Percentiles rank a stretch among this genome's conserved stretches.
Evolutionary conservation across 2,329 filamentous ascomycete species (phyloP).

Genomic region (Elsinoe australis): DNA sequence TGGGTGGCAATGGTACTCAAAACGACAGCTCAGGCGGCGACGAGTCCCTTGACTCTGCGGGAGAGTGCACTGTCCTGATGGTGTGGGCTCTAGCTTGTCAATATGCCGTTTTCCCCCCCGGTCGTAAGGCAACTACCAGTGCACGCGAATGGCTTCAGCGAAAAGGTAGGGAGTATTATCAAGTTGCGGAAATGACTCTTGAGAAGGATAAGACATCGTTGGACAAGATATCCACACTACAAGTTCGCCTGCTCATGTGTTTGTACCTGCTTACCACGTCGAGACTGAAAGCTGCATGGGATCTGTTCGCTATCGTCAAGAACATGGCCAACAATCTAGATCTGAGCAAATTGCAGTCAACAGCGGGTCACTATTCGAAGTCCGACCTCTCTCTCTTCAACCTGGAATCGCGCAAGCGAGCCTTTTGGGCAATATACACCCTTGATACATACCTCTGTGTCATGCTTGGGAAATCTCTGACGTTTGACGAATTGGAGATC

Average conservation of each 20-base stretch:
- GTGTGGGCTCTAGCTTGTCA: conserved; percentile 44
- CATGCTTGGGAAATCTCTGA: conserved; percentile 34
- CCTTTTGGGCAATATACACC: conserved; percentile 35
- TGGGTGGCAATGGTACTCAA: conserved; percentile 42
- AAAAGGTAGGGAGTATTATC: conserved; percentile 27
- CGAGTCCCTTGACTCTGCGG: conserved; percentile 18
- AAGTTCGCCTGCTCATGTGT: conserved; percentile 36
- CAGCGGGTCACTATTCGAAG: conserved; percentile 21
- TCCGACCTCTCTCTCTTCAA: conserved; percentile 21
- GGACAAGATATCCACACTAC: conserved; percentile 30
- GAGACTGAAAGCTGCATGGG: conserved; percentile 34
- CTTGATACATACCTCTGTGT: conserved; percentile 35
- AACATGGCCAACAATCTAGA: conserved; percentile 30
- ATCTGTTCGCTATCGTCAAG: conserved; percentile 29
- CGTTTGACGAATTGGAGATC: conserved; percentile 30
- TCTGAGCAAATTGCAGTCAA: background rate
- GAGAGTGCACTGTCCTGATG: conserved; percentile 44
- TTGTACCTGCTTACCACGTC: conserved; percentile 35
- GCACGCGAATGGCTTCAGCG: conserved; percentile 19
- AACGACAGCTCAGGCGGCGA: conserved; percentile 26
- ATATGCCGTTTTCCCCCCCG: conserved; percentile 23
- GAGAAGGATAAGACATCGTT: conserved; percentile 24
- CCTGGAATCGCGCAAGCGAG: conserved; percentile 32
- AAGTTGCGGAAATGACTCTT: conserved; percentile 24
- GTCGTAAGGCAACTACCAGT: conserved; percentile 19